These are phyloP conservation scores for Tricholoma bakamatsutake DNA, from an alignment of 768 basidiomycete species.

Conservation along the genomic window DNA sequence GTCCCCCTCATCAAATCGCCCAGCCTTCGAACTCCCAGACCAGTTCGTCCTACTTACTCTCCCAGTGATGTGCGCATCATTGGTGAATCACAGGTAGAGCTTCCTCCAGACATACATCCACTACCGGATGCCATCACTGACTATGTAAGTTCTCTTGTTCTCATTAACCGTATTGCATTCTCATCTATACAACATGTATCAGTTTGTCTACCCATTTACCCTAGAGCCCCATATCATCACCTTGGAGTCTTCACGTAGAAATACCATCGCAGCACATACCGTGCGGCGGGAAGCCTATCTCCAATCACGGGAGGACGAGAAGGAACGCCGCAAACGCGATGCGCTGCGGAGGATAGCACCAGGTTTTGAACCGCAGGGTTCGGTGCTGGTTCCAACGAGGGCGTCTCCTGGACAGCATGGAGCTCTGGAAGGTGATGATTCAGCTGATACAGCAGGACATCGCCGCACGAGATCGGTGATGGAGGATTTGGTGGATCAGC, in stretches of 20 bases:
- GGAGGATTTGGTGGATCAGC: conserved; percentile 77
- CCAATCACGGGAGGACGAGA: conserved; percentile 69
- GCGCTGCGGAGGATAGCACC: conserved; percentile 76
- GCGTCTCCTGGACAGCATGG: conserved; percentile 14
- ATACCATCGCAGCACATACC: conserved; percentile 58
- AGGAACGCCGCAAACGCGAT: conserved; percentile 57
- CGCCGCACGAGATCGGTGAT: conserved; percentile 51
- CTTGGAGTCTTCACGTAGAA: conserved; percentile 65
- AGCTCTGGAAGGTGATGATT: conserved; percentile 7
- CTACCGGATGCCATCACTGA: conserved; percentile 85
- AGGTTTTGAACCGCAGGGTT: conserved; percentile 67
- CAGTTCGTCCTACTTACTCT: conserved; percentile 37
- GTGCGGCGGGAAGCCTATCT: conserved; percentile 70
- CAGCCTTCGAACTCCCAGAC: conserved; percentile 77
- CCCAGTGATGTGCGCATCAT: not conserved
- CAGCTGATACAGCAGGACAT: conserved; percentile 8
- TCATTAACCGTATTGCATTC: conserved; percentile 1
- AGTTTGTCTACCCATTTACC: conserved; percentile 97
- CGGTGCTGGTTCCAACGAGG: conserved; percentile 53
- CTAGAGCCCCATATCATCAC: conserved; percentile 82
- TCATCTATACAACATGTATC: conserved; percentile 1
- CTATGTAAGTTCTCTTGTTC: conserved; percentile 49
- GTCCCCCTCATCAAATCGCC: conserved; percentile 93
- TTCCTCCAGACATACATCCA: conserved; percentile 91
- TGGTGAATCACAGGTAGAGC: conserved; percentile 52